Conservation (phyloP, 306 rosid species). For the Spatholobus suberectus region DNA sequence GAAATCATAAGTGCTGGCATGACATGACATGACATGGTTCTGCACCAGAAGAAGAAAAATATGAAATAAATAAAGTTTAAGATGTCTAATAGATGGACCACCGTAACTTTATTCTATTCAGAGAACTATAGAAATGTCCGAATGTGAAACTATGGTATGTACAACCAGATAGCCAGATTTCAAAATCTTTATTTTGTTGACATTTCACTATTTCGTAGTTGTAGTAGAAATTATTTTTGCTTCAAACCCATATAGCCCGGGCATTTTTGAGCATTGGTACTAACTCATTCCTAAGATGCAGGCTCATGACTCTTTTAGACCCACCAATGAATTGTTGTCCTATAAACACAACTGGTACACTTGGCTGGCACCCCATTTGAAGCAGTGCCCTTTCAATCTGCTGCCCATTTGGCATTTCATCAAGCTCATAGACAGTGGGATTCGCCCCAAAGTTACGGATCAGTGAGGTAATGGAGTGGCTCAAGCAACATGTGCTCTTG, state of each 20-base stretch:
- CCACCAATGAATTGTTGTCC: conserved; percentile 74
- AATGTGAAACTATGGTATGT: background rate
- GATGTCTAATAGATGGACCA: background rate
- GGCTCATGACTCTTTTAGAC: conserved; percentile 60
- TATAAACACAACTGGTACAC: conserved; percentile 78
- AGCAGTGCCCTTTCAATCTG: conserved; percentile 67
- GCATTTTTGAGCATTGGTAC: conserved; percentile 65
- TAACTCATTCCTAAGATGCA: conserved; percentile 67
- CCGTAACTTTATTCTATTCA: background rate
- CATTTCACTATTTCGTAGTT: too few species aligned
- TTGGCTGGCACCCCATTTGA: conserved; percentile 69
- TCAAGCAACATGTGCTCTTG: conserved; percentile 71
- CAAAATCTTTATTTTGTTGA: conserved; percentile 9
- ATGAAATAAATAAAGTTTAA: background rate
- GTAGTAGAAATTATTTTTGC: background rate
- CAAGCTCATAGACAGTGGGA: conserved; percentile 73
- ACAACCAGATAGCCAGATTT: background rate
- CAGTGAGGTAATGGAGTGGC: conserved; percentile 72
- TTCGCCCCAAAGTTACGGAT: conserved; percentile 75
- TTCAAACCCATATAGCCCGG: conserved; percentile 75
- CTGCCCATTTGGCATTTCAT: conserved; percentile 62
- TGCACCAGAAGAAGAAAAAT: background rate
- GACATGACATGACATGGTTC: conserved; percentile 17
- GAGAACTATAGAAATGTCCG: background rate
- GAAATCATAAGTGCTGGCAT: background rate